Percentiles rank a stretch among this genome's conserved stretches.
These are phyloP conservation scores for Xylaria sp. DNA, from an alignment of 2,329 filamentous ascomycete genomes.

Conservation along the genomic window DNA sequence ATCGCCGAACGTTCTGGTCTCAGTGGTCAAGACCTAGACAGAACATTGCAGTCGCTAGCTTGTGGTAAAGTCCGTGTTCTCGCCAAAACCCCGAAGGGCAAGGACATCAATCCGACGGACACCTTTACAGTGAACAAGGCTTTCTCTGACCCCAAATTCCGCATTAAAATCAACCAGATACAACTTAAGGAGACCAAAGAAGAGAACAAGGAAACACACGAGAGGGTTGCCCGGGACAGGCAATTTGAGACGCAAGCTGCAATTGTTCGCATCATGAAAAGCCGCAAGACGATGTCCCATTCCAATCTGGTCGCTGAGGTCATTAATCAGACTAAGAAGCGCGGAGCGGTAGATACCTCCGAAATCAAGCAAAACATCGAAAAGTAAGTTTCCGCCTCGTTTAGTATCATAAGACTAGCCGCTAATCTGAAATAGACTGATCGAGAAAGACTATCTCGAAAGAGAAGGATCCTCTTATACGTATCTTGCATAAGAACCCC, in stretches of 20 bases:
- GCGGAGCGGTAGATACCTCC: slow-evolving; percentile 83
- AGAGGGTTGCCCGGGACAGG: slow-evolving; percentile 86
- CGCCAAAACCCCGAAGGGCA: slow-evolving; percentile 83
- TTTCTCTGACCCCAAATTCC: slow-evolving; percentile 84
- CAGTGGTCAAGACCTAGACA: slow-evolving; percentile 79
- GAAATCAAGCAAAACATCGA: slow-evolving; percentile 99
- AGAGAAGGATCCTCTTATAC: slow-evolving; percentile 76
- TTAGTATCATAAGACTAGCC: slow-evolving; percentile 7
- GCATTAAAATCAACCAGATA: slow-evolving; percentile 98
- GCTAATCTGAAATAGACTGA: slow-evolving; percentile 68
- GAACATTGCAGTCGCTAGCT: slow-evolving; percentile 93
- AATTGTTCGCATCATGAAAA: slow-evolving; percentile 98
- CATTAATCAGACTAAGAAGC: slow-evolving; percentile 86
- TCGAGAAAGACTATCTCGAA: slow-evolving; percentile 94
- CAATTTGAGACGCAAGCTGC: slow-evolving; percentile 98
- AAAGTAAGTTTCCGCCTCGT: slow-evolving; percentile 67
- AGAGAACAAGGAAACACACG: slow-evolving; percentile 94
- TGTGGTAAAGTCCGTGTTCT: slow-evolving; percentile 89
- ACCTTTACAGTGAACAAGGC: slow-evolving; percentile 82
- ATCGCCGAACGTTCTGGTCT: slow-evolving; percentile 80
- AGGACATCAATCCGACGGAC: slow-evolving; percentile 81
- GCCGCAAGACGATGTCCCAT: slow-evolving; percentile 85
- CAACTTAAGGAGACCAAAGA: slow-evolving; percentile 95
- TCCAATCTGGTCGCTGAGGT: slow-evolving; percentile 90
- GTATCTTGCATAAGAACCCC: slow-evolving; percentile 69